Conservation (phyloP, 495 filamentous ascomycete species). For the Peziza echinospora region DNA sequence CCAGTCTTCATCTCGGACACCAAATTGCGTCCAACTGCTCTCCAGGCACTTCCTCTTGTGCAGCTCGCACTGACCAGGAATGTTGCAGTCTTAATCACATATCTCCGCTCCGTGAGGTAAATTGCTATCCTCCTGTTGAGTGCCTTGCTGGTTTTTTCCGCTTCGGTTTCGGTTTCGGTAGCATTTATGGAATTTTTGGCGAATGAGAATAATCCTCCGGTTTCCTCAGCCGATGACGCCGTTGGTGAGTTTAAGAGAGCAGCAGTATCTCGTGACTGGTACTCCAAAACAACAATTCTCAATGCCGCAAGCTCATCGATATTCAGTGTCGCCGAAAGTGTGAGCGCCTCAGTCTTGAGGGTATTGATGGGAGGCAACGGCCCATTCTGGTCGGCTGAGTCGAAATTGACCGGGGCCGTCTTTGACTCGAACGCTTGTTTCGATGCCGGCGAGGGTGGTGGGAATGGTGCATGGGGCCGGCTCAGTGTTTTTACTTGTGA, state of each 20-base stretch:
- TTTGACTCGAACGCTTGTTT: conserved; percentile 63
- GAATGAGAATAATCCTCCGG: background rate
- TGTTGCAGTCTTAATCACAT: conserved; percentile 16
- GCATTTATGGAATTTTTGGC: background rate
- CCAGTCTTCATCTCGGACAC: conserved; percentile 6
- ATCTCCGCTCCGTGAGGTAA: conserved; percentile 16
- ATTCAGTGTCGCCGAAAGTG: conserved; percentile 53
- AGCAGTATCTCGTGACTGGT: conserved; percentile 36
- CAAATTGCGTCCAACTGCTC: conserved; percentile 12
- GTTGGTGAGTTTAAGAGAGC: background rate
- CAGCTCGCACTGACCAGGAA: conserved; percentile 12
- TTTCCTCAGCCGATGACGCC: background rate
- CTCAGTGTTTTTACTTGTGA: conserved; percentile 27
- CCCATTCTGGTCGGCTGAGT: conserved; percentile 34
- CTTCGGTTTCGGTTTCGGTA: conserved; percentile 1
- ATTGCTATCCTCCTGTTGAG: conserved; percentile 14
- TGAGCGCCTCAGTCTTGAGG: conserved; percentile 67
- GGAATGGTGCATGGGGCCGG: conserved; percentile 29
- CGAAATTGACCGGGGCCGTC: conserved; percentile 76
- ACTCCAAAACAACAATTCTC: conserved; percentile 60
- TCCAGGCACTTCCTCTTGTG: conserved; percentile 16
- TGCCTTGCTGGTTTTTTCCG: conserved; percentile 6
- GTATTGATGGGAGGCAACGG: conserved; percentile 31
- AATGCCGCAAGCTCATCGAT: conserved; percentile 71
- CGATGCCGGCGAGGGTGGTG: conserved; percentile 32